Evolutionary conservation across 495 filamentous ascomycete genomes (phyloP), one percentile per base, ranked within the genome.

Genomic region (Aspergillus cristatus): DNA sequence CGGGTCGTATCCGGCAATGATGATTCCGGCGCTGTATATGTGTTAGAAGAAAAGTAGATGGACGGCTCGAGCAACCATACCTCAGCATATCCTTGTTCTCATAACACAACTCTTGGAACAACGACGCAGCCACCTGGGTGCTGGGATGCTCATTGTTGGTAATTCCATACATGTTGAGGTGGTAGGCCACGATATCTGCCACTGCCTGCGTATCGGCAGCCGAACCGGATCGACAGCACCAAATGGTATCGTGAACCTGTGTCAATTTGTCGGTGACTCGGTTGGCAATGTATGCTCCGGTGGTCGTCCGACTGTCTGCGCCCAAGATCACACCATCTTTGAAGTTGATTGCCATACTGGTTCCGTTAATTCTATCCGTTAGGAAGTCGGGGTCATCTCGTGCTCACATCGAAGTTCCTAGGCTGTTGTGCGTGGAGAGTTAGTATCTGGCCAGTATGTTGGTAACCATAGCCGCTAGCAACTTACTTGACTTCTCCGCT

Each of bases 181-280:
- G 81, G 62, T 95, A 96, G 51, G 90, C 84, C 30, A 97, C 91
- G 45, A 98, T 95, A 56, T 98, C 91, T 34, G 91, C 93, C 30
- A 98, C 82, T 15, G 91, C 93, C 65, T 98, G 91, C 38, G 91
- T 98, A 59, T 98, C 91, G 50, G 91, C 91, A 14, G 91, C 91
- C 8, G 91, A 97, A 18, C 91, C 91, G 36, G 93, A 96, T 47
- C 81, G 82, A 68, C 91, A 98, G 73, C 91, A 98, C 91, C 91
- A 98, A 60, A 98, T 96, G 34, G 90, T 97, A 63, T 97, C 91
- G 64, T 94, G 84, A 29, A 98, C 89, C 65, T 89, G 86, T 46
- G 93, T 98, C 55, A 98, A 79, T 73, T 98, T 98, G 71, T 98
- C 91, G 40, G 91, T 97, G 34, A 98, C 93, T 68, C 91, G 82